These are phyloP conservation scores for Amoebophrya sp. DNA, from an alignment of 169 alveolate species.

Conservation along the genomic window DNA sequence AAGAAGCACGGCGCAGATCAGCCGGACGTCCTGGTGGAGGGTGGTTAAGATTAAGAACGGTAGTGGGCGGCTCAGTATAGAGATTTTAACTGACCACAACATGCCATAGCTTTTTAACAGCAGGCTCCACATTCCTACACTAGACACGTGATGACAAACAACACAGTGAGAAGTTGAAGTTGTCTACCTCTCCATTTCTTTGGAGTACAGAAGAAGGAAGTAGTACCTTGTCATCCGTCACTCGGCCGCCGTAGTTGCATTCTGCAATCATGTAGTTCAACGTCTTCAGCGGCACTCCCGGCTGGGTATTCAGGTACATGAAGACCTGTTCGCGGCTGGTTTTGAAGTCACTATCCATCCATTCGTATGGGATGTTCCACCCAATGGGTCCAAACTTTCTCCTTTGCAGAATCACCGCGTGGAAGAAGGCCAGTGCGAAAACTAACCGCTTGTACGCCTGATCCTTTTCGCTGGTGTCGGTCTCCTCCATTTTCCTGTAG, in stretches of 20 bases:
- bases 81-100: neutral
- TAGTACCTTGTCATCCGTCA: conserved; percentile 83
- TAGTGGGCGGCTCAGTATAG: neutral
- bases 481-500: conserved; percentile 20
- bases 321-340: conserved; percentile 70
- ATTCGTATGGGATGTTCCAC: conserved; percentile 78
- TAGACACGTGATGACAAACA: neutral
- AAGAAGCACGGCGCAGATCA: conserved; percentile 55
- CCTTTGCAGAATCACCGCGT: conserved; percentile 61
- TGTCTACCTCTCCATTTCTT: neutral
- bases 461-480: conserved; percentile 14
- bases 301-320: conserved; percentile 62
- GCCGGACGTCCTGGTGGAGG: conserved; percentile 41
- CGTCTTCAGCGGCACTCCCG: conserved; percentile 72
- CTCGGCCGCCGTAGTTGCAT: conserved; percentile 92
- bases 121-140: neutral
- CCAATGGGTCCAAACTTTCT: conserved; percentile 89
- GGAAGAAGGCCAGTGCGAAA: conserved; percentile 55
- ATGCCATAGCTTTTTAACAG: neutral
- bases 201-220: neutral
- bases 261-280: conserved; percentile 84
- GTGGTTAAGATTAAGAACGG: neutral
- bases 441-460: conserved; percentile 69
- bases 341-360: conserved; percentile 73
- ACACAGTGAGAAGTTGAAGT: neutral